Evolutionary conservation across 2,329 filamentous ascomycete genomes (phyloP), one percentile per base, ranked within the genome.

Genomic region (Chaetomium sp.): DNA sequence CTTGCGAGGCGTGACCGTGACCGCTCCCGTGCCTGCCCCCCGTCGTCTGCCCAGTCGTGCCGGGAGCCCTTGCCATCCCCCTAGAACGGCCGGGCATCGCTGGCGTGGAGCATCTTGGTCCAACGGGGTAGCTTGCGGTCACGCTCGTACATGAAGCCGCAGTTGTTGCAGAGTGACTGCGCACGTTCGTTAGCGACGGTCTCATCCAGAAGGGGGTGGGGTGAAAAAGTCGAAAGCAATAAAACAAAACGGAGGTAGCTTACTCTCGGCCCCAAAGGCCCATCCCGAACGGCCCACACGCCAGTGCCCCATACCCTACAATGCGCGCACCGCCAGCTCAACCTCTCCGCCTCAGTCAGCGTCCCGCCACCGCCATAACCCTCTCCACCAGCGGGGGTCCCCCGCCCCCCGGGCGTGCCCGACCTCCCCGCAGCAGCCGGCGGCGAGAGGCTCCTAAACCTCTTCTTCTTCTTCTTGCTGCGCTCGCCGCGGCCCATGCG

Each of bases 401-500:
- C 91, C 64, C 93, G 82, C 7, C 85, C 88, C 63, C 86, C 87
- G 1, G 87, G 88, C 6, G 89, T 91, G 19, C 84, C 84, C 38
- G 84, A 81, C 68, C 88, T 84, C n/a, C 85, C 54, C 13, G 88
- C 78, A 12, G 53, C 31, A 16, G 51, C 29, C 0, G 95, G 94
- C 27, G 27, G 27, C 73, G 92, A 96, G 67, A 97, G 77, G 76
- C 93, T 96, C 70, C 93, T 86, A 80, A 97, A 96, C 29, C 93
- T 85, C 69, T 91, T 86, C 86, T 97, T 97, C 86, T 97, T 97
- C 83, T 96, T 96, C 84, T 97, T 98, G 72, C 90, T 95, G 54
- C 94, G 83, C 78, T 97, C 94, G 27, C 94, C 94, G 62, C 94
- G 85, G 25, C 94, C 94, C 88, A 97, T 93, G 4, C 91, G 86